Percentiles rank a stretch among this genome's conserved stretches.
Evolutionary conservation across 2,329 filamentous ascomycete species (phyloP).

Genomic region (Claviceps citrina): DNA sequence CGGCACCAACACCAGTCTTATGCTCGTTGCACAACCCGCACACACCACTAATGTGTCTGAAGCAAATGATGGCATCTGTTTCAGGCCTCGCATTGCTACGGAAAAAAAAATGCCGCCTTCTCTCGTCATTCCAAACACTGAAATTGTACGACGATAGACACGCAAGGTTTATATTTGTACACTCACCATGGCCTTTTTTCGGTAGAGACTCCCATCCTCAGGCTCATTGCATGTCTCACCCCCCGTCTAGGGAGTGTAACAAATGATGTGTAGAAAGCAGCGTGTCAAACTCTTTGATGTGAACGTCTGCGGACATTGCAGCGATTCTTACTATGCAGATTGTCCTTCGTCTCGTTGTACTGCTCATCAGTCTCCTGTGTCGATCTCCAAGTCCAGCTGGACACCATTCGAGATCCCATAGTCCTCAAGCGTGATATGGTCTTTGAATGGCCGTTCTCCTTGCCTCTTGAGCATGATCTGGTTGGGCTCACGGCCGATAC

Average conservation of each 20-base stretch:
- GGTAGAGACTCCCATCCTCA: not conserved
- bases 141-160: not conserved
- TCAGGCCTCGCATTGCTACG: not conserved
- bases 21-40: not conserved
- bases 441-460: conserved; percentile 86
- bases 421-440: conserved; percentile 72
- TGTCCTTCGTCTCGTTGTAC: not conserved
- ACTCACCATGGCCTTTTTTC: not conserved
- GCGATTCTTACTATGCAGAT: not conserved
- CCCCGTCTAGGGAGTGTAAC: not conserved
- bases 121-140: not conserved
- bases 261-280: not conserved
- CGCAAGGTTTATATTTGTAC: not conserved
- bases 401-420: conserved; percentile 92
- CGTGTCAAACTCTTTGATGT: not conserved
- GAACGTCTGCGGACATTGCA: not conserved
- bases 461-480: conserved; percentile 88
- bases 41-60: no score
- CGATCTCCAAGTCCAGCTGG: conserved; percentile 46
- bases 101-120: not conserved
- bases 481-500: conserved; percentile 75
- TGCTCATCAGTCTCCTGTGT: conserved; percentile 42
- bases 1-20: not conserved
- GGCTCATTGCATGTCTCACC: not conserved
- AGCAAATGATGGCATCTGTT: not conserved